These are phyloP conservation scores for Chlorella sp. DNA, from an alignment of 139 green algal genomes.

Conservation along the genomic window DNA sequence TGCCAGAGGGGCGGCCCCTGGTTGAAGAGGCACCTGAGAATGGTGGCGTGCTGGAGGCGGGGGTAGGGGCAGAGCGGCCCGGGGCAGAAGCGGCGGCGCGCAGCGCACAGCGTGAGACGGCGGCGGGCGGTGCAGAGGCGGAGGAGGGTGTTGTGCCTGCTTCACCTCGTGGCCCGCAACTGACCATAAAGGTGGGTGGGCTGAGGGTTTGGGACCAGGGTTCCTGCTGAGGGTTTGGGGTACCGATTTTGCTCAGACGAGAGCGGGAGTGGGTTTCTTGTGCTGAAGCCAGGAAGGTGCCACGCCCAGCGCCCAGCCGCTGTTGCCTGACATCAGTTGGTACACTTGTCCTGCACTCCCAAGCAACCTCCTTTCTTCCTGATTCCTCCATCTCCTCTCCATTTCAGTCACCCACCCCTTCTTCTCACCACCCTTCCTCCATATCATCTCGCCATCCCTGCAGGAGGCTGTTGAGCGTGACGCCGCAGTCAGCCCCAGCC, in stretches of 20 bases:
- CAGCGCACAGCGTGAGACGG: background rate
- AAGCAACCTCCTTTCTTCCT: no score
- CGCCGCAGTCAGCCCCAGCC: background rate
- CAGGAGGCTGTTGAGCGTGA: constrained; percentile 14
- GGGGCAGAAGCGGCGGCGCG: background rate
- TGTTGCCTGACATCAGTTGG: no score
- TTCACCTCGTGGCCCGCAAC: background rate
- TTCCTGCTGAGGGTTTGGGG: no score
- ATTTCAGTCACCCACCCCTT: background rate
- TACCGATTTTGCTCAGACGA: no score
- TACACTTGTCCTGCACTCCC: no score
- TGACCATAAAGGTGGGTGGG: background rate
- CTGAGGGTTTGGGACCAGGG: no score
- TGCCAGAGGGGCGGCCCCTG: background rate
- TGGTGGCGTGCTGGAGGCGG: background rate
- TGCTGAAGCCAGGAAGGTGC: background rate
- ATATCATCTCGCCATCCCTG: background rate
- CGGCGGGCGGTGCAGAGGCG: background rate
- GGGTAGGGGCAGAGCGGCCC: background rate
- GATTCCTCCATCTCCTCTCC: background rate
- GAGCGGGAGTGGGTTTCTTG: no score
- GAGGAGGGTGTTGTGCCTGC: background rate
- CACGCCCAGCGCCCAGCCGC: no score
- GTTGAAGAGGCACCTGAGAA: background rate
- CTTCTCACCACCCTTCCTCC: background rate